phyloP scores from a whole-genome alignment of 2,329 filamentous ascomycete species.

The Ophiostoma sp. region DNA sequence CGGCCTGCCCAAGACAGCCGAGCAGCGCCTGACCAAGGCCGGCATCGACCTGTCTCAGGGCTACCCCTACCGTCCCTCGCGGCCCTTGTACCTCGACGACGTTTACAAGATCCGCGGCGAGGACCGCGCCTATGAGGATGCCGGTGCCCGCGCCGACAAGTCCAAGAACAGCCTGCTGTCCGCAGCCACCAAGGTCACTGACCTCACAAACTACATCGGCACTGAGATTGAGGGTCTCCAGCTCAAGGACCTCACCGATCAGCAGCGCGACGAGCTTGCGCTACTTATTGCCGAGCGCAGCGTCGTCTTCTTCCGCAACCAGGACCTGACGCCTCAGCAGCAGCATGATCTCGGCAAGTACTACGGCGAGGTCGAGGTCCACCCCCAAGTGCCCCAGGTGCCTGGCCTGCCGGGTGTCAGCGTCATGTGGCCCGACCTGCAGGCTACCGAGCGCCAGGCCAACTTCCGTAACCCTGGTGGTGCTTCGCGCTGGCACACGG shows the following conservation, averaged over 20 bases:
- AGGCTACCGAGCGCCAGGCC: conserved; percentile 54
- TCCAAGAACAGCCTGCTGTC: conserved; percentile 56
- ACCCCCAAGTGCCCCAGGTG: conserved; percentile 66
- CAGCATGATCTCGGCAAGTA: conserved; percentile 58
- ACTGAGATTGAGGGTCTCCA: conserved; percentile 61
- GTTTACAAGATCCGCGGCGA: conserved; percentile 59
- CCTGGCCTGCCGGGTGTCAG: conserved; percentile 60
- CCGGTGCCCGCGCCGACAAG: conserved; percentile 59
- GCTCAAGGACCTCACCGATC: conserved; percentile 53
- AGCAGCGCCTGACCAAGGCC: conserved; percentile 58
- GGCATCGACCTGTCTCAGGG: conserved; percentile 64
- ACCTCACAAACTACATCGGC: conserved; percentile 57
- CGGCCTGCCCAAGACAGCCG: conserved; percentile 52
- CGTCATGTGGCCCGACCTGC: conserved; percentile 65
- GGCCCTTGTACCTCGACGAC: conserved; percentile 64
- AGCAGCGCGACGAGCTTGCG: conserved; percentile 57
- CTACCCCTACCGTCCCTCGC: conserved; percentile 64
- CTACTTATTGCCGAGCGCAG: conserved; percentile 58
- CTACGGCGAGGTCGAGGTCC: conserved; percentile 62
- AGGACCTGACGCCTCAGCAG: conserved; percentile 56
- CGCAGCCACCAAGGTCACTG: conserved; percentile 57
- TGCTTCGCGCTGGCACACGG: conserved; percentile 63
- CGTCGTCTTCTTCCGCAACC: conserved; percentile 63
- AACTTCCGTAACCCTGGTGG: conserved; percentile 63
- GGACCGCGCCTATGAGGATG: conserved; percentile 52